These are phyloP conservation scores for Akanthomyces uredinophilus DNA, from an alignment of 2,329 filamentous ascomycete species.

Conservation along the genomic window DNA sequence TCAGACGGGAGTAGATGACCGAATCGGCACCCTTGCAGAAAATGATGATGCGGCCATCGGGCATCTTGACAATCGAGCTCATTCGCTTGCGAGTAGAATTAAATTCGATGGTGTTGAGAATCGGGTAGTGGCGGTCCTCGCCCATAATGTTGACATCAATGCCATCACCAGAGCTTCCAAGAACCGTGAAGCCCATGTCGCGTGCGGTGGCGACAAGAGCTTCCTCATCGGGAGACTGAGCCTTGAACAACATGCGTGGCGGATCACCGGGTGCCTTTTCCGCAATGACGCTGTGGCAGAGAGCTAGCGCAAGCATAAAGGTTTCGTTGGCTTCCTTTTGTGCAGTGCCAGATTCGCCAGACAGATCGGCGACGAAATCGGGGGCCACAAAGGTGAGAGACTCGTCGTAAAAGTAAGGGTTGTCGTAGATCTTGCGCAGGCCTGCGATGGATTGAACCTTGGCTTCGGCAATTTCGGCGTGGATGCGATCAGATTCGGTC, in stretches of 20 bases:
- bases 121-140: constrained; percentile 74
- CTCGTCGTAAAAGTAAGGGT: constrained; percentile 86
- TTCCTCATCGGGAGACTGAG: constrained; percentile 94
- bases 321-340: constrained; percentile 75
- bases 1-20: constrained; percentile 89
- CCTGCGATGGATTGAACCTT: constrained; percentile 66
- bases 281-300: constrained; percentile 96
- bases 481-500: constrained; percentile 66
- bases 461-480: constrained; percentile 72
- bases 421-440: constrained; percentile 74
- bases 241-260: constrained; percentile 90
- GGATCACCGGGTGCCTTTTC: constrained; percentile 86
- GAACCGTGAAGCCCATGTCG: constrained; percentile 90
- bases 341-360: constrained; percentile 67
- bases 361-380: constrained; percentile 78
- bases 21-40: constrained; percentile 98
- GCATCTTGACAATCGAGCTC: constrained; percentile 96
- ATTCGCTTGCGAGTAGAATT: constrained; percentile 96
- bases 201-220: constrained; percentile 90
- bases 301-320: constrained; percentile 90
- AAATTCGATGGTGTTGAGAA: constrained; percentile 95
- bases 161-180: constrained; percentile 73
- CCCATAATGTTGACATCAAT: constrained; percentile 85
- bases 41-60: constrained; percentile 78
- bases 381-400: constrained; percentile 89